These are phyloP conservation scores for Xylaria sp. DNA, from an alignment of 495 filamentous ascomycete genomes.

Conservation along the genomic window DNA sequence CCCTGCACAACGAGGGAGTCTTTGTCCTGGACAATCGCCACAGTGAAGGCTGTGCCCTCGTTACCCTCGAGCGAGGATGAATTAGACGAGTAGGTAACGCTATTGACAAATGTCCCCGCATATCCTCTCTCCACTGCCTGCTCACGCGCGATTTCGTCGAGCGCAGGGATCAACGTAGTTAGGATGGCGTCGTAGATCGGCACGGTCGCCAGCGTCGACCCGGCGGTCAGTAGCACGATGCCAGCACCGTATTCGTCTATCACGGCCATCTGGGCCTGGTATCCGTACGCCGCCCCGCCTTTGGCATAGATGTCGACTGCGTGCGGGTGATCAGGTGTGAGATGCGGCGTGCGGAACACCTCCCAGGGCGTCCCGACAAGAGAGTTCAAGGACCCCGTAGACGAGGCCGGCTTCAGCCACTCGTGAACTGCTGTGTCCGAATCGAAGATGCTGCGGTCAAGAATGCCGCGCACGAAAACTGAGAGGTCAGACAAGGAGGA, in stretches of 20 bases:
- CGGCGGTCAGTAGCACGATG: slow-evolving; percentile 33
- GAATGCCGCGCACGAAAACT: slow-evolving; percentile 45
- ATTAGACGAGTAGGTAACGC: background rate
- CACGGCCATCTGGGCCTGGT: slow-evolving; percentile 31
- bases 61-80: background rate
- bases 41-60: background rate
- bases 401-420: slow-evolving; percentile 36
- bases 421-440: slow-evolving; percentile 18
- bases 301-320: slow-evolving; percentile 34
- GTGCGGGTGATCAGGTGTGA: slow-evolving; percentile 29
- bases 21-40: slow-evolving; percentile 30
- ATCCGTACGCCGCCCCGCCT: slow-evolving; percentile 36
- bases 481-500: slow-evolving; percentile 47
- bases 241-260: slow-evolving; percentile 39
- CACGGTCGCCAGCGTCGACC: slow-evolving; percentile 23
- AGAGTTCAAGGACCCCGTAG: slow-evolving; percentile 26
- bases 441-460: slow-evolving; percentile 18
- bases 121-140: slow-evolving; percentile 36
- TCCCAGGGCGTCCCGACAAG: slow-evolving; percentile 39
- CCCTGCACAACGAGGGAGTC: slow-evolving; percentile 40
- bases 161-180: slow-evolving; percentile 38
- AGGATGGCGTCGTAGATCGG: slow-evolving; percentile 28
- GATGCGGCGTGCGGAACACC: slow-evolving; percentile 34
- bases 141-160: slow-evolving; percentile 43
- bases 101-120: slow-evolving; percentile 35